Base-by-base conservation (phyloP, 176 grass and related monocot genomes). In the Eleusine coracana region DNA sequence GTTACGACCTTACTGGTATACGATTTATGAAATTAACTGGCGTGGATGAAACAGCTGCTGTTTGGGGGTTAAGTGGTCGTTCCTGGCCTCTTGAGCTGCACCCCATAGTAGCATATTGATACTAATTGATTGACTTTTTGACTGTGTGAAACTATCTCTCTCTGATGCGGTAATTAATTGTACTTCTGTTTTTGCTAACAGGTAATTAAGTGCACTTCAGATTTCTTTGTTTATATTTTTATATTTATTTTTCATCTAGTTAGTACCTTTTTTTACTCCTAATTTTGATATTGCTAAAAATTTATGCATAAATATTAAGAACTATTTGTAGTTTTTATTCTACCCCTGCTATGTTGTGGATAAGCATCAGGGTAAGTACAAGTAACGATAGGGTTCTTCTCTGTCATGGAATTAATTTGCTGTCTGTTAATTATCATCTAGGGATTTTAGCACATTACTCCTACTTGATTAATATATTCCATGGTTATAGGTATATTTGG, bases 391-490 rank as follows among this genome's bases (percentile, higher is more conserved):
- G 25, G n/a, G 17, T 40, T 15, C 23, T 36, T 66, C 12, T 75
- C 38, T 42, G 8, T 29, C 14, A 58, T 75, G 21, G n/a, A 83
- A 68, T 56, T 34, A 59, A 56, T 76, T 46, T 44, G 68, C 17
- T 84, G 23, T 58, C 76, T 28, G 44, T 66, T 76, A 65, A 10
- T 29, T 84, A 66, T 4, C 37, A 44, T 84, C 27, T 61, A 12
- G 18, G 21, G 31, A 59, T 73, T 12, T 63, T 74, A 50, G 18
- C n/a, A 20, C 68, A 63, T 48, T 16, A 46, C 12, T 63, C 55
- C 56, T 48, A 73, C 69, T 73, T 64, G 52, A 40, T 71, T 65
- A 68, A 67, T 6, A 65, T 54, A 54, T 16, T 18, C 25, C 13
- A 18, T 5, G 20, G 28, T 34, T 74, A 27, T 74, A 56, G 51